Base-by-base conservation (phyloP, 2,329 filamentous ascomycete species). In the Aspergillus sp. region DNA sequence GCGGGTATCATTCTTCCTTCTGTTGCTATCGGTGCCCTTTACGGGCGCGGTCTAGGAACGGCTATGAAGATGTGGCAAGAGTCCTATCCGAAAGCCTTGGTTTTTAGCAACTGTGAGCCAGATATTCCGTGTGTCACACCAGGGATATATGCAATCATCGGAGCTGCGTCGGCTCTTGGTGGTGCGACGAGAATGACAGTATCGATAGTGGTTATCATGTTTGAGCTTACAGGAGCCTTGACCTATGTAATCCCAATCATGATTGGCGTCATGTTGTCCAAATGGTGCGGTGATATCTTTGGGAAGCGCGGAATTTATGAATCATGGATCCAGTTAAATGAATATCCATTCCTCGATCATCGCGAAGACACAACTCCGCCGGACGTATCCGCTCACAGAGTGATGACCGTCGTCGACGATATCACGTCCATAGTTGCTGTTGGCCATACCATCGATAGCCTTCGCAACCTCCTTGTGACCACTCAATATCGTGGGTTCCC, bases 181-280 rank as follows among this genome's bases (percentile, higher is more conserved):
- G 93, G 93, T 38, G 89, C 94, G 31, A 97, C 91, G 12, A 82
- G 91, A 54, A 94, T 98, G 83, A 98, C 93, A 0, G 90, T 96
- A 8, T 96, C 90, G 9, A 96, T 98, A 53, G 91, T 98, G 5
- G 93, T 97, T 59, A 98, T 98, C 70, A 96, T 96, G 86, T 98
- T 98, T 61, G 93, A 98, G 72, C 83, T 98, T 44, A 98, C 93
- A 0, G 93, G 93, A 41, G 93, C 93, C 1, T 77, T 98, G 27
- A 95, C 90, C 1, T 97, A 97, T 62, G 91, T 98, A 39, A 81
- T 98, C 6, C 93, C 93, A 43, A 98, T 97, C 66, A 98, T 98
- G 93, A 88, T 98, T 51, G 90, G 90, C 35, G 93, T 98, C 60
- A 95, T 98, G 90, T 78, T 97, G 36, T 88, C 88, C 50, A 98